Percentiles rank a stretch among this genome's conserved stretches.
Conservation (phyloP, 73 alveolate genomes). For the Tetrahymena elliotti region DNA sequence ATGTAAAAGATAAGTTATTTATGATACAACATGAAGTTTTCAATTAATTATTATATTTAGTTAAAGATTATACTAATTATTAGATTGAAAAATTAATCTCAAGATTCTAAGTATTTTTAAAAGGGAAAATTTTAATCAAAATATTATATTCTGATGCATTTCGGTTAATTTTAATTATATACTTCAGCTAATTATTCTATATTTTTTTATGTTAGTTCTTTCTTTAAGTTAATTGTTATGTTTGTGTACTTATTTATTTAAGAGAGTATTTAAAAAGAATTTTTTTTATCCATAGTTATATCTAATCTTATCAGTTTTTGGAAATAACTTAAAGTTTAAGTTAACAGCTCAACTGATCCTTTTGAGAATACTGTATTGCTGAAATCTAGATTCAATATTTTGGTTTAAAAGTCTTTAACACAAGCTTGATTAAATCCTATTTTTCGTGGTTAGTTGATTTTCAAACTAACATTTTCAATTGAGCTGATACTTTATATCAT, state of each 20-base stretch:
- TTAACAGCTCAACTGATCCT: background rate
- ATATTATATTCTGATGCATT: background rate
- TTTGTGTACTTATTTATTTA: background rate
- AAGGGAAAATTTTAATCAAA: background rate
- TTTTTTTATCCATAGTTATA: background rate
- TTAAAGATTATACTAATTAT: too few species aligned
- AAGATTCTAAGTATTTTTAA: background rate
- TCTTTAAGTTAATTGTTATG: background rate
- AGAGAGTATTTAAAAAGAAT: background rate
- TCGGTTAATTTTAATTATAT: background rate
- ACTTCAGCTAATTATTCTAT: background rate
- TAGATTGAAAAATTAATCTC: too few species aligned
- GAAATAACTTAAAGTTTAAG: background rate
- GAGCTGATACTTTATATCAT: background rate
- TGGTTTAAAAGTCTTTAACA: background rate
- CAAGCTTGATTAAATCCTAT: background rate
- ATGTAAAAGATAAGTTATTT: too few species aligned
- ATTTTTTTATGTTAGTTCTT: background rate
- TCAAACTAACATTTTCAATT: background rate
- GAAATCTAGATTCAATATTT: background rate
- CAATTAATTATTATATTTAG: too few species aligned
- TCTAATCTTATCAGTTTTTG: background rate
- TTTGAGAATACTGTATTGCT: background rate
- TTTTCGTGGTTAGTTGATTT: background rate
- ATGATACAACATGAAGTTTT: too few species aligned